Percentiles rank a stretch among this genome's conserved stretches.
These are phyloP conservation scores for Exobasidium rhododendri DNA, from an alignment of 1,284 basidiomycete species.

Conservation along the genomic window DNA sequence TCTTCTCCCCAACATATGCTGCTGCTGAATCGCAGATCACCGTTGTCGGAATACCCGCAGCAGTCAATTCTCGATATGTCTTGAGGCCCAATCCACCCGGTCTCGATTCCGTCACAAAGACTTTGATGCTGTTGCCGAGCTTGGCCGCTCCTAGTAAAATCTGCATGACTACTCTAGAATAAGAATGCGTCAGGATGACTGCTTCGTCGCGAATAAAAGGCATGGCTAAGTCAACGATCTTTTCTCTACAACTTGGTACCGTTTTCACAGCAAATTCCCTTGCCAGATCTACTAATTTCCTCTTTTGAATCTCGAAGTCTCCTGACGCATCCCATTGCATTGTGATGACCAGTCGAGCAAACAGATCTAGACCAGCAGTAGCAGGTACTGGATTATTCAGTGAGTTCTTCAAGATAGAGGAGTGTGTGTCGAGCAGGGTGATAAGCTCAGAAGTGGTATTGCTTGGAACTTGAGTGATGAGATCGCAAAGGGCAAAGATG, in stretches of 20 bases:
- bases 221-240: slow-evolving; percentile 82
- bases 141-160: slow-evolving; percentile 79
- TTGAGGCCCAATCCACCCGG: slow-evolving; percentile 65
- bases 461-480: slow-evolving; percentile 72
- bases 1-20: slow-evolving; percentile 91
- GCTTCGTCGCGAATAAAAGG: slow-evolving; percentile 92
- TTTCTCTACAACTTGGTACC: slow-evolving; percentile 67
- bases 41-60: slow-evolving; percentile 86
- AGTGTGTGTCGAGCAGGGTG: slow-evolving; percentile 73
- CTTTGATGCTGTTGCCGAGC: slow-evolving; percentile 76
- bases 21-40: slow-evolving; percentile 94
- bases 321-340: slow-evolving; percentile 70
- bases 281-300: slow-evolving; percentile 73
- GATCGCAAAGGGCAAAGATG: slow-evolving; percentile 73
- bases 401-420: slow-evolving; percentile 65
- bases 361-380: slow-evolving; percentile 83
- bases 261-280: slow-evolving; percentile 65
- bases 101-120: slow-evolving; percentile 93
- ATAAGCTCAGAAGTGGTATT: slow-evolving; percentile 88
- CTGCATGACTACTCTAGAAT: slow-evolving; percentile 93
- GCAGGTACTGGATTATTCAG: slow-evolving; percentile 77
- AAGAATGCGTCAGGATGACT: slow-evolving; percentile 82
- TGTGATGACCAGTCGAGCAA: slow-evolving; percentile 79
- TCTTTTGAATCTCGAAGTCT: slow-evolving; percentile 78
- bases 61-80: slow-evolving; percentile 53